Evolutionary conservation across 2,329 filamentous ascomycete genomes (phyloP).

Genomic region (Fusarium sp.): DNA sequence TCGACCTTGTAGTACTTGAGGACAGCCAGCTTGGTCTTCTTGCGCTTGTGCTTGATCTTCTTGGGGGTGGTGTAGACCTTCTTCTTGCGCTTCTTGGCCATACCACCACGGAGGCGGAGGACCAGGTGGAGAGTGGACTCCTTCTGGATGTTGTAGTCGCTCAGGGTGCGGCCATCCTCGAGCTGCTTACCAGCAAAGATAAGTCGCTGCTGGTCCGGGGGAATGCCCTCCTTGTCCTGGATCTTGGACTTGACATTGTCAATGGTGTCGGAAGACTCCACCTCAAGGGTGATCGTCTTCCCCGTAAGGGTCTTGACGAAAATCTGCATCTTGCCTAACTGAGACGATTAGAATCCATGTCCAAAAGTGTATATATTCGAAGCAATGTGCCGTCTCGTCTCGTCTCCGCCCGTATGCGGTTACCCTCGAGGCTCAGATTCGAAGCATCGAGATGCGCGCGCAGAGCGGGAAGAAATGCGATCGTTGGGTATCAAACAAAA

Average conservation of each 20-base stretch:
- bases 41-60: slow-evolving; percentile 99
- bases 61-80: slow-evolving; percentile 99
- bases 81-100: slow-evolving; percentile 99
- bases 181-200: slow-evolving; percentile 99
- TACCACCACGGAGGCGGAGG: slow-evolving; percentile 95
- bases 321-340: slow-evolving; percentile 78
- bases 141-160: slow-evolving; percentile 99
- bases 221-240: slow-evolving; percentile 99
- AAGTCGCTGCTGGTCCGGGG: slow-evolving; percentile 98
- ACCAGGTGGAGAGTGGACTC: slow-evolving; percentile 98
- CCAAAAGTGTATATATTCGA: slow-evolving; percentile 3
- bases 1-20: slow-evolving; percentile 99
- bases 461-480: slow-evolving; percentile 19
- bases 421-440: slow-evolving; percentile 23
- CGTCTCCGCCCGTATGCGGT: slow-evolving; percentile 11
- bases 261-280: slow-evolving; percentile 99
- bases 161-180: slow-evolving; percentile 98
- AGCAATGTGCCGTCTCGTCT: slow-evolving; percentile 12
- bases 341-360: slow-evolving; percentile 55
- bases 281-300: slow-evolving; percentile 99
- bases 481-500: slow-evolving; percentile 14
- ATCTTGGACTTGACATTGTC: slow-evolving; percentile 99
- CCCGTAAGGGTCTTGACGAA: slow-evolving; percentile 93
- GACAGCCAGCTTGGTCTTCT: slow-evolving; percentile 99
- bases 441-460: slow-evolving; percentile 28